Percentiles rank a stretch among this genome's conserved stretches.
phyloP scores from a whole-genome alignment of 2,329 filamentous ascomycete species.

The Aspergillus texensis region DNA sequence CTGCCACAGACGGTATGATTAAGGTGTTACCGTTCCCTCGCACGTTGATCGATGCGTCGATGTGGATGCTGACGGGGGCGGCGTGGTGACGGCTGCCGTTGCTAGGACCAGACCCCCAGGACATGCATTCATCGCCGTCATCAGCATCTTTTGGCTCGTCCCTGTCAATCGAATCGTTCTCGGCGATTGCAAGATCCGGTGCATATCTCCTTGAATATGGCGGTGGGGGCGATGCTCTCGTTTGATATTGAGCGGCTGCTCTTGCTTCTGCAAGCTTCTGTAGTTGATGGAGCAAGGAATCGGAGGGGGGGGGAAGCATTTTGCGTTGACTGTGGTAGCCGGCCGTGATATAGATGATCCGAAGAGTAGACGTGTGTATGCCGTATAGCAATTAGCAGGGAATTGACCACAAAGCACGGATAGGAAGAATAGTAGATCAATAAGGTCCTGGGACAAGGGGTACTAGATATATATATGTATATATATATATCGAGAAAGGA shows the following conservation, averaged over 20 bases:
- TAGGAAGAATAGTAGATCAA: not conserved
- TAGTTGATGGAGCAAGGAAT: constrained; percentile 30
- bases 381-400: not conserved
- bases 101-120: not conserved
- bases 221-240: constrained; percentile 22
- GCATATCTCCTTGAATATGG: constrained; percentile 23
- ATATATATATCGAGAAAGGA: not conserved
- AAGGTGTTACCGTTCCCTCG: constrained; percentile 38
- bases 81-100: not conserved
- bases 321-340: not conserved
- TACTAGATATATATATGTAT: not conserved
- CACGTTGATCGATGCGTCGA: constrained; percentile 40
- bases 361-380: not conserved
- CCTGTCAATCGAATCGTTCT: constrained; percentile 12
- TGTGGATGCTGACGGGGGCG: constrained; percentile 33
- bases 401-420: not conserved
- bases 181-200: not conserved
- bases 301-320: constrained; percentile 33
- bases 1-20: constrained; percentile 24
- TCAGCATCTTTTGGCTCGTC: constrained; percentile 19
- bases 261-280: constrained; percentile 30
- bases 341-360: not conserved
- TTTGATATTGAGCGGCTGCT: constrained; percentile 20
- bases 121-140: not conserved
- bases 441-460: not conserved